Conservation (phyloP, 2,329 filamentous ascomycete species). For the Nemania abortiva region DNA sequence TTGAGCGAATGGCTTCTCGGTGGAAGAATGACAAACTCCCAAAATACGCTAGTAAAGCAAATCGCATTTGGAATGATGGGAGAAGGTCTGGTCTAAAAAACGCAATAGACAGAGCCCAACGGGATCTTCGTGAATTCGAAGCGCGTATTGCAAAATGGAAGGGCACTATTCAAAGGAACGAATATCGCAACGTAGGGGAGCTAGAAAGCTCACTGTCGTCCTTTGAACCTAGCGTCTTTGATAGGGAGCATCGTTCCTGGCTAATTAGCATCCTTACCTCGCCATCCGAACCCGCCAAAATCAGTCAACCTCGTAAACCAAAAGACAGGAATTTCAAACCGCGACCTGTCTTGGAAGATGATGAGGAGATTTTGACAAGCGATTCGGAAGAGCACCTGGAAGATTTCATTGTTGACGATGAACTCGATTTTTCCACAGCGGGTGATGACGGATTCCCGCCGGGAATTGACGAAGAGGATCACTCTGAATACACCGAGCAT, state of each 20-base stretch:
- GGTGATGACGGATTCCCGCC: slow-evolving; percentile 7
- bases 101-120: slow-evolving; percentile 60
- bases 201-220: slow-evolving; percentile 67
- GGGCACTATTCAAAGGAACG: slow-evolving; percentile 62
- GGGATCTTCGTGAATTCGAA: slow-evolving; percentile 58
- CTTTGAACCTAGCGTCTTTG: slow-evolving; percentile 74
- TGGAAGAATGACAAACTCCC: slow-evolving; percentile 73
- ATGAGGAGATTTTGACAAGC: slow-evolving; percentile 65
- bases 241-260: slow-evolving; percentile 68
- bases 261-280: slow-evolving; percentile 60
- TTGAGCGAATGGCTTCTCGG: slow-evolving; percentile 61
- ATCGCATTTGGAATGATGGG: slow-evolving; percentile 70
- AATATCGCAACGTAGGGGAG: slow-evolving; percentile 65
- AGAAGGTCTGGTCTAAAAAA: slow-evolving; percentile 56
- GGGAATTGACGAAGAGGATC: slow-evolving; percentile 27
- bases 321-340: slow-evolving; percentile 37
- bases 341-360: slow-evolving; percentile 49
- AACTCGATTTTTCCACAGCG: slow-evolving; percentile 26
- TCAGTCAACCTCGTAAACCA: slow-evolving; percentile 44
- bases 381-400: slow-evolving; percentile 61
- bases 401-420: slow-evolving; percentile 63
- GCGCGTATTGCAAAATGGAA: slow-evolving; percentile 68
- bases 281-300: slow-evolving; percentile 56
- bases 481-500: background rate
- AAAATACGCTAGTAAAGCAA: slow-evolving; percentile 67